phyloP scores from a whole-genome alignment of 768 basidiomycete genomes.

The Pseudohyphozyma bogoriensis region DNA sequence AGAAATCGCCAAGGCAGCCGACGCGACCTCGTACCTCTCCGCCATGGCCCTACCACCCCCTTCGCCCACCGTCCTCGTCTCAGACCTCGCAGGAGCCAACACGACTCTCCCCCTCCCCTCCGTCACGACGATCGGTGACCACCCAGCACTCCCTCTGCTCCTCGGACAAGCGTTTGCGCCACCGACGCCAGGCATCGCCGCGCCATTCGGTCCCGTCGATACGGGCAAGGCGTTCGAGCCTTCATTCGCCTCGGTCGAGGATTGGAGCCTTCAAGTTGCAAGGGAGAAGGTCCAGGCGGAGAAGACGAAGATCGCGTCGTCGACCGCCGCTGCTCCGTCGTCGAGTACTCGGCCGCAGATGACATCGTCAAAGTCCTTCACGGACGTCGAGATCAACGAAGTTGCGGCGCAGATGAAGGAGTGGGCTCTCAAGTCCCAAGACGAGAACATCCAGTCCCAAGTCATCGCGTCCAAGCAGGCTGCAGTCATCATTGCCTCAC shows the following conservation, averaged over 20 bases:
- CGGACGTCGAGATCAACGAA: constrained; percentile 7
- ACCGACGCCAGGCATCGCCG: constrained; percentile 25
- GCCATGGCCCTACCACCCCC: constrained; percentile 29
- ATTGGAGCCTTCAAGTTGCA: constrained; percentile 14
- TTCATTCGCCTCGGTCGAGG: constrained; percentile 21
- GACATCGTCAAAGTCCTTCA: constrained; percentile 5
- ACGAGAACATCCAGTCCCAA: constrained; percentile 19
- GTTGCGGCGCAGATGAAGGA: constrained; percentile 24
- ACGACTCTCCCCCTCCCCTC: not conserved
- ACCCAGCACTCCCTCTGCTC: constrained; percentile 26
- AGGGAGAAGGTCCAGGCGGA: constrained; percentile 6
- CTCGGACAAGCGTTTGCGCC: constrained; percentile 28
- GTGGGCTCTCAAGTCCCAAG: constrained; percentile 23
- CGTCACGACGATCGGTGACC: constrained; percentile 2
- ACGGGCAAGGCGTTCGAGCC: constrained; percentile 6
- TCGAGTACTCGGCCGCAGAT: not conserved
- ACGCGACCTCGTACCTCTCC: constrained; percentile 12
- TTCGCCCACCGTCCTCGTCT: constrained; percentile 18
- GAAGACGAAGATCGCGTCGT: not conserved
- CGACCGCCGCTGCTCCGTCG: not conserved
- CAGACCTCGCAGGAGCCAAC: not conserved
- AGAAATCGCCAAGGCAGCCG: constrained; percentile 1
- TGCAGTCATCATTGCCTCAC: constrained; percentile 22
- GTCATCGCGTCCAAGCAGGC: constrained; percentile 15
- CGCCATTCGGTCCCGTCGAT: constrained; percentile 3